Evolutionary conservation across 2,329 filamentous ascomycete genomes (phyloP).

Genomic region (Fusarium ambrosium): DNA sequence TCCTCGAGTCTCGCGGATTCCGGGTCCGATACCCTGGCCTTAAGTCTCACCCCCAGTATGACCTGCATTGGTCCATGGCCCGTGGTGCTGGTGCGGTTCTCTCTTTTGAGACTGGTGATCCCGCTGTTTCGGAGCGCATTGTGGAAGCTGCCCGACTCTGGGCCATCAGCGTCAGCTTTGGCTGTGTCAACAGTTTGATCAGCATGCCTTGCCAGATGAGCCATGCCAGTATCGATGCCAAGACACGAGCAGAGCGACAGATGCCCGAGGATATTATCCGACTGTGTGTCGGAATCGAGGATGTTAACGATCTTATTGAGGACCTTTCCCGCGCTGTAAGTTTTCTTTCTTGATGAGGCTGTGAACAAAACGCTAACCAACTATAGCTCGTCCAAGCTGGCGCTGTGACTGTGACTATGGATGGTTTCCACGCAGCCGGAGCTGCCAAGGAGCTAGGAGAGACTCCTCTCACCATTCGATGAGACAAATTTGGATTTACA

Average conservation of each 20-base stretch:
- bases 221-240: conserved; percentile 96
- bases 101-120: conserved; percentile 94
- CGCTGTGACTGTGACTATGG: conserved; percentile 86
- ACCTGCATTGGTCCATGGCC: conserved; percentile 95
- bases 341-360: conserved; percentile 43
- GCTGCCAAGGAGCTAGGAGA: conserved; percentile 51
- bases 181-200: conserved; percentile 97
- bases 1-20: conserved; percentile 92
- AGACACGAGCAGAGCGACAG: conserved; percentile 87
- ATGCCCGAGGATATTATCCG: conserved; percentile 98
- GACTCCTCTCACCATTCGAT: conserved; percentile 46
- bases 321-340: conserved; percentile 91
- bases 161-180: conserved; percentile 97
- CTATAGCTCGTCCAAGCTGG: conserved; percentile 89
- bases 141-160: conserved; percentile 93
- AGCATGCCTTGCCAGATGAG: conserved; percentile 99
- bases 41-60: conserved; percentile 95
- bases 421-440: conserved; percentile 80
- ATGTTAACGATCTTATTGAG: conserved; percentile 90
- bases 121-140: conserved; percentile 87
- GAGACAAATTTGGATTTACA: background rate
- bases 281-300: conserved; percentile 96
- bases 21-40: conserved; percentile 94
- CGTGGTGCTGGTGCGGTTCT: conserved; percentile 94
- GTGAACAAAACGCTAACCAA: conserved; percentile 41